Evolutionary conservation across 176 grass and related monocot genomes (phyloP).

Genomic region (Cymbopogon citratus): DNA sequence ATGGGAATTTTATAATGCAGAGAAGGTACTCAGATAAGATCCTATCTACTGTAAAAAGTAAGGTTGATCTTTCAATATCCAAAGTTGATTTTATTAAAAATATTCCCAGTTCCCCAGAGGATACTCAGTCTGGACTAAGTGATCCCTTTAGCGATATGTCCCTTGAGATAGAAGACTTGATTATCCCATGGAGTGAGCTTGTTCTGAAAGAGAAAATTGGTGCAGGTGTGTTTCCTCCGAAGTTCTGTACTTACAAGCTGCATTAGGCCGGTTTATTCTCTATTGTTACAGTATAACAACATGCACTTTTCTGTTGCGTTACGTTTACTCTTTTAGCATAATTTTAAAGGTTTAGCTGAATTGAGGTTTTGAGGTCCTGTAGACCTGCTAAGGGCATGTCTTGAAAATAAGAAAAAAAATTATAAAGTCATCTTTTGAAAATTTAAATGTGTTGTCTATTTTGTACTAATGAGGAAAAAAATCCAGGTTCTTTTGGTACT

Average conservation of each 20-base stretch:
- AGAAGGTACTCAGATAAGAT: slow-evolving; percentile 17
- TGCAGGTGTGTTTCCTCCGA: slow-evolving; percentile 41
- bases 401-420: neutral
- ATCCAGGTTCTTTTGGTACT: slow-evolving; percentile 87
- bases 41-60: neutral
- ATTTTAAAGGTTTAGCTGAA: neutral
- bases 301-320: neutral
- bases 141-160: slow-evolving; percentile 41
- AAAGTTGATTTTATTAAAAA: slow-evolving; percentile 32
- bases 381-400: neutral
- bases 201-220: slow-evolving; percentile 80
- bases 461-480: neutral
- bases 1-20: slow-evolving; percentile 30
- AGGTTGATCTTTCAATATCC: neutral
- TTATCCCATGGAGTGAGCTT: slow-evolving; percentile 72
- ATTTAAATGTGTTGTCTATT: neutral
- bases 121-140: slow-evolving; percentile 26
- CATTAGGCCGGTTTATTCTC: neutral
- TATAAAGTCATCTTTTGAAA: no score
- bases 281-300: neutral
- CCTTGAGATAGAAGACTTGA: slow-evolving; percentile 58
- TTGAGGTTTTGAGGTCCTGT: neutral
- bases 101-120: slow-evolving; percentile 31
- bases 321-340: neutral
- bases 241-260: neutral